phyloP scores from a whole-genome alignment of 805 yeast genomes.

The Candida nonsorbophila region DNA sequence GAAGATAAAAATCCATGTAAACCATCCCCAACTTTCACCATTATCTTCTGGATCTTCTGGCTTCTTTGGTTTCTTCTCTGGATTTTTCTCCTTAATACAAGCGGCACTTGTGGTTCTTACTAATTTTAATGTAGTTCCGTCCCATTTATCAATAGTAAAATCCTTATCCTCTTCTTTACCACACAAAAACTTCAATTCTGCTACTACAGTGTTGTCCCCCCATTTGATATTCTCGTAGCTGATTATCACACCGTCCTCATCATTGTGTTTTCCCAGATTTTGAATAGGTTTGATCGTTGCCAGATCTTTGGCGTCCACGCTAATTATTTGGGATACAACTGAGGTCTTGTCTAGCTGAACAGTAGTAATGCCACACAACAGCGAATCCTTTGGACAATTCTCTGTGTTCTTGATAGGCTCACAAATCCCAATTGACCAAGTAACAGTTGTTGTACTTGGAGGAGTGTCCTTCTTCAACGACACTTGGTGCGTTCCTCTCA shows the following conservation, averaged over 20 bases:
- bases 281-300: constrained; percentile 19
- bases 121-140: constrained; percentile 23
- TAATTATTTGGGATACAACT: constrained; percentile 56
- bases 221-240: constrained; percentile 53
- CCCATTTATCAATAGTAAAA: constrained; percentile 31
- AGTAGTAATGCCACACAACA: constrained; percentile 70
- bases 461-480: constrained; percentile 56
- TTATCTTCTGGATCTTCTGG: constrained; percentile 13
- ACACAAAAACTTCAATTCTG: constrained; percentile 47
- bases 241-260: constrained; percentile 29
- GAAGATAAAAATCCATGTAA: constrained; percentile 76
- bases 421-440: constrained; percentile 75
- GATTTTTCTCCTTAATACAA: constrained; percentile 29
- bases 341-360: constrained; percentile 46
- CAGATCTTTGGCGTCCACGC: constrained; percentile 42
- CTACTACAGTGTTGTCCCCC: constrained; percentile 57
- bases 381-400: constrained; percentile 66
- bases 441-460: constrained; percentile 58
- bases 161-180: constrained; percentile 17
- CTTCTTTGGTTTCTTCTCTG: constrained; percentile 21
- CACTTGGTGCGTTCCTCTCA: constrained; percentile 47
- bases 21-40: constrained; percentile 69
- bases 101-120: constrained; percentile 33
- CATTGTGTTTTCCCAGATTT: constrained; percentile 17
- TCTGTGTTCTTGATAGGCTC: constrained; percentile 39